Base-by-base conservation (phyloP, 2,329 filamentous ascomycete genomes). In the Fusarium floridanum region DNA sequence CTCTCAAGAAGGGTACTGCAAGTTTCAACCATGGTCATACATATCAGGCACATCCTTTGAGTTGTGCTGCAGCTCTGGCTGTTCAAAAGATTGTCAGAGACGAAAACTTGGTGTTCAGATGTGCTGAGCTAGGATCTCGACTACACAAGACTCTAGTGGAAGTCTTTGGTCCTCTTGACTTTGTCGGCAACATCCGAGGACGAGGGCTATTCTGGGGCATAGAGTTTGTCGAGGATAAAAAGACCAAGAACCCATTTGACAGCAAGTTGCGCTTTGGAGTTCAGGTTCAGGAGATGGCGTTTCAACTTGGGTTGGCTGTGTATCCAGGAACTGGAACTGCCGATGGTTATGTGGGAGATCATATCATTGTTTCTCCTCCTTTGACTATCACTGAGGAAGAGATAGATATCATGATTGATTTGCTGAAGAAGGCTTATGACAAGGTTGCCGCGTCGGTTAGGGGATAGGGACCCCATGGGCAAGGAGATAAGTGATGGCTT, bases 361-460 rank as follows among this genome's bases (percentile, higher is more conserved):
- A 94, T 80, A 84, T 94, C 34, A 86, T 95, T 29, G 77, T 95
- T 12, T 89, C 92, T 1, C 93, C 93, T 6, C 87, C 93, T 1
- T 94, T 91, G 81, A 94, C 89, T 53, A 85, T 92, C 24, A 89
- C 86, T 1, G 73, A 77, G 4, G 72, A 72, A 9, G 74, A 81
- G 60, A 63, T 81, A 61, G 64, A 74, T 39, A 4, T 36, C 4
- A 8, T 75, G 55, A 3, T 75, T 45, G 36, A 5, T 5, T 17
- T 71, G 55, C 5, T 75, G 53, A 73, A 61, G 53, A 27, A 11
- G 29, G 73, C 73, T 6, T 75, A 76, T 61, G 61, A 76, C 16
- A 61, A 68, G 43, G 55, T 76, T 2, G 70, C 41, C 6, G 37
- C 39, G 12, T 61, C 39, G 17, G 27, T 32, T 5, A 53, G 11